These are phyloP conservation scores for Debaryomyces subglobosus DNA, from an alignment of 1,139 yeast genomes.

Conservation along the genomic window DNA sequence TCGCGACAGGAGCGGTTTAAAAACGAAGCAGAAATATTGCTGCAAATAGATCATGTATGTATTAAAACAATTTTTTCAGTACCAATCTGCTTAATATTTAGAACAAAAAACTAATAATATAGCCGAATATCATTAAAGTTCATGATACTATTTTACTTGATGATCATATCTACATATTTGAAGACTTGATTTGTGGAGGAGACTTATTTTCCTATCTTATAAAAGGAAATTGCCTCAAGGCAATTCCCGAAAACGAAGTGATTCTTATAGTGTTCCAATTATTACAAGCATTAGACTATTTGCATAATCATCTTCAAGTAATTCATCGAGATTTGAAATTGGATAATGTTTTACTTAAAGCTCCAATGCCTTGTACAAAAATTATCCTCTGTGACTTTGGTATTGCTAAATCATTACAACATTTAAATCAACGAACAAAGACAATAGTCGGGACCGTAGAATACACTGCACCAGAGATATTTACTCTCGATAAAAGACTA, in stretches of 20 bases:
- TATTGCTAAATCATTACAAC: constrained; percentile 48
- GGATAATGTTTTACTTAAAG: constrained; percentile 57
- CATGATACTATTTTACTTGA: constrained; percentile 42
- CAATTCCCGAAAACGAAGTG: constrained; percentile 57
- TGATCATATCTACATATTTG: constrained; percentile 48
- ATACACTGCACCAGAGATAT: constrained; percentile 64
- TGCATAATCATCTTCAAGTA: constrained; percentile 38
- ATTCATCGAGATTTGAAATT: constrained; percentile 37
- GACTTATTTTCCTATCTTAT: constrained; percentile 65
- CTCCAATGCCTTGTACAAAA: constrained; percentile 54
- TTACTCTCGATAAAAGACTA: constrained; percentile 7
- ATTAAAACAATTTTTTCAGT: neutral
- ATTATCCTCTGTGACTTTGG: constrained; percentile 70
- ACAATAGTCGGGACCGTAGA: constrained; percentile 71
- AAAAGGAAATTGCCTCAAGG: constrained; percentile 37
- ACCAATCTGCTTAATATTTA: neutral
- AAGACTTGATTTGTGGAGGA: constrained; percentile 62
- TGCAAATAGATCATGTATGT: constrained; percentile 38
- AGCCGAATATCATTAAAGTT: constrained; percentile 50
- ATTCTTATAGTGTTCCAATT: constrained; percentile 59
- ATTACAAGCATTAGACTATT: constrained; percentile 53
- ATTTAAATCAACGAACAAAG: constrained; percentile 38
- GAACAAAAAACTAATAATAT: constrained; percentile 17
- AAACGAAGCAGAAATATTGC: constrained; percentile 45
- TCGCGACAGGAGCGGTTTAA: constrained; percentile 22